Evolutionary conservation across 345 rosid species (phyloP).

Genomic region (Eutrema japonicum): DNA sequence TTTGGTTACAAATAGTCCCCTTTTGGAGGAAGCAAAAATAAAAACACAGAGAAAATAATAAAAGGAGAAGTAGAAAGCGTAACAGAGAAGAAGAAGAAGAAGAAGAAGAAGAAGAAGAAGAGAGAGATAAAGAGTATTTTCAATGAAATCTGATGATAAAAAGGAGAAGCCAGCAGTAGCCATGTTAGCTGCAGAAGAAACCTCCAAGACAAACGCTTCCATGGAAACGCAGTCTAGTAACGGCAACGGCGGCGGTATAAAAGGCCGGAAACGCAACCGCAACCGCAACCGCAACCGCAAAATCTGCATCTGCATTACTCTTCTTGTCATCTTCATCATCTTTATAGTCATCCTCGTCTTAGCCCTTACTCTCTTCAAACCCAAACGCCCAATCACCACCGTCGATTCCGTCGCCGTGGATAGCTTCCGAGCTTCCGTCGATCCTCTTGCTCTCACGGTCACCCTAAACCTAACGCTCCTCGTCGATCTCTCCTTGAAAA

Average conservation of each 20-base stretch:
- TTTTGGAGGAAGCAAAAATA: background rate
- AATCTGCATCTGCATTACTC: slow-evolving; percentile 49
- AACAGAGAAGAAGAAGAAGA: slow-evolving; percentile 29
- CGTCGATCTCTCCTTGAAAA: slow-evolving; percentile 57
- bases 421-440: slow-evolving; percentile 45
- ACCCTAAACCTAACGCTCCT: slow-evolving; percentile 57
- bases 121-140: background rate
- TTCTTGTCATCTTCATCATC: slow-evolving; percentile 42
- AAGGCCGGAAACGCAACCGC: slow-evolving; percentile 38
- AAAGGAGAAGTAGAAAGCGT: slow-evolving; percentile 18
- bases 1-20: background rate
- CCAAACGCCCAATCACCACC: slow-evolving; percentile 55
- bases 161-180: slow-evolving; percentile 28
- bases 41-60: background rate
- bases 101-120: slow-evolving; percentile 27
- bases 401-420: slow-evolving; percentile 54
- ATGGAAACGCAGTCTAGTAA: slow-evolving; percentile 40
- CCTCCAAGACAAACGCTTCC: slow-evolving; percentile 32
- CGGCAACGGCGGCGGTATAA: slow-evolving; percentile 8
- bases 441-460: slow-evolving; percentile 33
- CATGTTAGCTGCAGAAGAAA: slow-evolving; percentile 13
- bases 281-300: slow-evolving; percentile 45
- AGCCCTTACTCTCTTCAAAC: slow-evolving; percentile 73
- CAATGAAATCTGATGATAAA: slow-evolving; percentile 12
- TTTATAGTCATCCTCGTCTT: slow-evolving; percentile 53